Conservation (phyloP, 306 rosid genomes). For the Astragalus membranaceus region DNA sequence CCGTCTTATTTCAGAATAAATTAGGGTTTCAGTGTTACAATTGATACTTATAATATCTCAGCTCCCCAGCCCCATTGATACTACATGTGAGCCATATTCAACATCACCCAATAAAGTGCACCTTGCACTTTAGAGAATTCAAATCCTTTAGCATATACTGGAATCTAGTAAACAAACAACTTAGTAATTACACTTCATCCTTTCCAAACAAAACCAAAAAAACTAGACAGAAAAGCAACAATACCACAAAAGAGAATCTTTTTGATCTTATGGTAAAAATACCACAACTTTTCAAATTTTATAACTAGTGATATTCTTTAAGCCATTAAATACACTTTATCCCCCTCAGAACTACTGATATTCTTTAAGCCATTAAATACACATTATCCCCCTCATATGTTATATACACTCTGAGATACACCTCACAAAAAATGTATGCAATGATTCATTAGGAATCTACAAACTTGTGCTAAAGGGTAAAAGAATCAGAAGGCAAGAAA, state of each 20-base stretch:
- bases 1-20: too few relatives aligned
- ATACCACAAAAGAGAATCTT: background rate
- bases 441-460: conserved; percentile 15
- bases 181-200: conserved; percentile 11
- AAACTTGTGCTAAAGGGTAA: conserved; percentile 5
- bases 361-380: background rate
- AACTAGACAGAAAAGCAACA: background rate
- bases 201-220: background rate
- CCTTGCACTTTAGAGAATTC: background rate
- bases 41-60: too few relatives aligned
- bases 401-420: background rate
- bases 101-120: background rate
- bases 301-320: background rate
- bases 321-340: background rate
- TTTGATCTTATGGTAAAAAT: background rate
- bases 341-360: background rate
- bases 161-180: background rate
- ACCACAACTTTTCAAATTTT: too few relatives aligned
- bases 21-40: too few relatives aligned
- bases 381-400: background rate
- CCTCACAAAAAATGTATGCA: background rate
- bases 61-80: too few relatives aligned
- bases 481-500: background rate
- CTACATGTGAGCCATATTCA: too few relatives aligned
- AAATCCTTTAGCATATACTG: background rate